These are phyloP conservation scores for Sugiyamaella xylanicola DNA, from an alignment of 1,139 yeast genomes.

Conservation along the genomic window DNA sequence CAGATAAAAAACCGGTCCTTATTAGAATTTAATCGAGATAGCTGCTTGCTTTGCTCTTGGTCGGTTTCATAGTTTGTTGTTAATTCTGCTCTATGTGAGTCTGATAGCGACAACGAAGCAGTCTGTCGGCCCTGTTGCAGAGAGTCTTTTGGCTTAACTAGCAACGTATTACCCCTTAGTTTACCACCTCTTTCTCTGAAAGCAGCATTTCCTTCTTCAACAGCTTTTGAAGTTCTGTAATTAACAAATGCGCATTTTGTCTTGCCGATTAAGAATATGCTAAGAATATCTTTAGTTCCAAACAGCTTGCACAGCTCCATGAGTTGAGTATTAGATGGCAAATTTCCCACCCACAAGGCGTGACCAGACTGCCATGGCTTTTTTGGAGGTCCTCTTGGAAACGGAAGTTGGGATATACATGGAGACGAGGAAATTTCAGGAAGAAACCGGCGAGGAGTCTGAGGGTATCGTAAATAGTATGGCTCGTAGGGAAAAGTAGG, in stretches of 20 bases:
- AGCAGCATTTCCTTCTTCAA: slow-evolving; percentile 38
- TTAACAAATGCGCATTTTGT: slow-evolving; percentile 48
- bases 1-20: slow-evolving; percentile 44
- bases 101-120: neutral
- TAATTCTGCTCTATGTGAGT: too few species aligned
- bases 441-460: neutral
- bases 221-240: slow-evolving; percentile 37
- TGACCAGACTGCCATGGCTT: slow-evolving; percentile 45
- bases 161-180: slow-evolving; percentile 40
- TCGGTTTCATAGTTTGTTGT: too few species aligned
- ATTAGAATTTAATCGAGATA: neutral
- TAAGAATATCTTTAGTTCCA: slow-evolving; percentile 43
- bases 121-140: neutral
- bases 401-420: neutral
- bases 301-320: slow-evolving; percentile 42
- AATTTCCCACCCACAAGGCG: slow-evolving; percentile 49
- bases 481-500: neutral
- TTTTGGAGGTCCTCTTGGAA: slow-evolving; percentile 39
- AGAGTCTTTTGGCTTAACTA: slow-evolving; percentile 33
- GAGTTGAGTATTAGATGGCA: slow-evolving; percentile 42
- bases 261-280: slow-evolving; percentile 44
- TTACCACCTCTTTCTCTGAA: slow-evolving; percentile 37
- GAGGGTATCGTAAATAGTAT: neutral
- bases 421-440: neutral
- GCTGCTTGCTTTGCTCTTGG: neutral